phyloP scores from a whole-genome alignment of 192 early-diverging fungal genomes.

The Irineochytrium annulatum region DNA sequence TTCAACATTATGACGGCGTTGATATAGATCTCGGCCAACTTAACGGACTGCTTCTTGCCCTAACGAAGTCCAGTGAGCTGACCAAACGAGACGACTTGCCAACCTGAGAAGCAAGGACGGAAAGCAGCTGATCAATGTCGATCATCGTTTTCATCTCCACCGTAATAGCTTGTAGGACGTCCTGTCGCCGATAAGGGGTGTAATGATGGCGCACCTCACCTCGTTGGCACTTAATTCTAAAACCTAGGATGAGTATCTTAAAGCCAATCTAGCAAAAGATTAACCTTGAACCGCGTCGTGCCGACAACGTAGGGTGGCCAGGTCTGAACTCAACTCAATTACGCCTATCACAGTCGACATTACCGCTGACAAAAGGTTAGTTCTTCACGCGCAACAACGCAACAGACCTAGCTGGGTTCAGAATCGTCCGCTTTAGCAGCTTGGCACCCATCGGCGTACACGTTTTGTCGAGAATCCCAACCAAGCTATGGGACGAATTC shows the following conservation, averaged over 20 bases:
- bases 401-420: constrained; percentile 56
- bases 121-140: background rate
- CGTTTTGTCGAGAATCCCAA: constrained; percentile 58
- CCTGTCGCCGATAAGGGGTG: background rate
- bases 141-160: constrained; percentile 17
- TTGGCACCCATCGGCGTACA: constrained; percentile 67
- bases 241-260: background rate
- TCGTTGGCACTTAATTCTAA: constrained; percentile 15
- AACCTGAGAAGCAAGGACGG: constrained; percentile 9
- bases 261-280: background rate
- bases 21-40: constrained; percentile 60
- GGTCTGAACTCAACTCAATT: constrained; percentile 18
- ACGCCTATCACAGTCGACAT: background rate
- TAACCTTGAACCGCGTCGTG: constrained; percentile 61
- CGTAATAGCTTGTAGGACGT: constrained; percentile 2
- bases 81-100: constrained; percentile 26
- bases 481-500: constrained; percentile 49
- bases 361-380: background rate
- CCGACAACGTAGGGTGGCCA: constrained; percentile 47
- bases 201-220: background rate
- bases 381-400: background rate
- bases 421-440: constrained; percentile 67
- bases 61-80: background rate
- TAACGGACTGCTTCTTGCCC: constrained; percentile 43
- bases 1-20: constrained; percentile 67